Conservation (phyloP, 176 grass and related monocot genomes). For the Aegilops bicornis region DNA sequence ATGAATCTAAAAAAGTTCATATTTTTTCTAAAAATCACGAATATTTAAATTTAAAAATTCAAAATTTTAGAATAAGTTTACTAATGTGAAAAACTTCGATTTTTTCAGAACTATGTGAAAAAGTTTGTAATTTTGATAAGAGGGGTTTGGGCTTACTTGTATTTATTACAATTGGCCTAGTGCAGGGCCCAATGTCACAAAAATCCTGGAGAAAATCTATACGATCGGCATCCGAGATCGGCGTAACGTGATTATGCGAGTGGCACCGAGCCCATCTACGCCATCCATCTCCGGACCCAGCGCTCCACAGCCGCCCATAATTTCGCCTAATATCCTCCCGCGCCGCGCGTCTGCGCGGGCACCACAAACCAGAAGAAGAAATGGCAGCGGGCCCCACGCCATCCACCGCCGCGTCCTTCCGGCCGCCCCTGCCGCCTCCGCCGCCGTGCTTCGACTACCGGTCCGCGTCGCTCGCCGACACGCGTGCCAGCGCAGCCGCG, state of each 20-base stretch:
- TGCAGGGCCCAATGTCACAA: no score
- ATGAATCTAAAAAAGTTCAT: no score
- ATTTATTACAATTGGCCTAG: no score
- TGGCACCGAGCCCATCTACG: background rate
- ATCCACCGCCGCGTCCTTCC: conserved; percentile 40
- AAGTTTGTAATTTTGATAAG: no score
- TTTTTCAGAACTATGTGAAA: no score
- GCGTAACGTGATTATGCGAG: background rate
- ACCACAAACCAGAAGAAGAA: background rate
- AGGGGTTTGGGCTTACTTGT: no score
- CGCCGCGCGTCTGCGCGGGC: conserved; percentile 5
- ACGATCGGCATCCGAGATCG: no score
- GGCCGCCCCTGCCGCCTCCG: conserved; percentile 48
- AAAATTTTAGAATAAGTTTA: no score
- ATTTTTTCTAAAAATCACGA: no score
- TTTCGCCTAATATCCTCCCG: conserved; percentile 17
- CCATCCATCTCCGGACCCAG: background rate
- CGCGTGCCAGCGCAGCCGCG: conserved; percentile 34
- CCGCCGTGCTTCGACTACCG: conserved; percentile 85
- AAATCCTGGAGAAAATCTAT: no score
- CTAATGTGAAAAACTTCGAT: no score
- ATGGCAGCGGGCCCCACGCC: conserved; percentile 34
- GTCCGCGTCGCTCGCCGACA: conserved; percentile 59
- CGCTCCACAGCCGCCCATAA: background rate
- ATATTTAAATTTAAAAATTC: no score